phyloP scores from a whole-genome alignment of 257 asterid genomes.

The Fraxinus quadrangulata region DNA sequence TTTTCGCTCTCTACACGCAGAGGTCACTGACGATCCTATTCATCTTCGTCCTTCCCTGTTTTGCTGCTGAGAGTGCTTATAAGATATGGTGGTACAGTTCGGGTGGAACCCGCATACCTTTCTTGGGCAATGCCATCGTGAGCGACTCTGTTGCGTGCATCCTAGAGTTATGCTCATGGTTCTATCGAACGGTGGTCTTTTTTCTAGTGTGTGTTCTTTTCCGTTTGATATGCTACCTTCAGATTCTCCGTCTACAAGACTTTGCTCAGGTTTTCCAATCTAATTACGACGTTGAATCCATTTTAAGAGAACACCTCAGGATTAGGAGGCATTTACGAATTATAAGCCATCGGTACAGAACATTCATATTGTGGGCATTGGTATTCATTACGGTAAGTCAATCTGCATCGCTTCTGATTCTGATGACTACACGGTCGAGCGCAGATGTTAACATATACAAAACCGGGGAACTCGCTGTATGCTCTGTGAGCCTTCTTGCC shows the following conservation, averaged over 20 bases:
- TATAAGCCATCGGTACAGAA: slow-evolving; percentile 84
- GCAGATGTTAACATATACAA: slow-evolving; percentile 58
- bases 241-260: slow-evolving; percentile 84
- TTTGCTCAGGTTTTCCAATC: slow-evolving; percentile 71
- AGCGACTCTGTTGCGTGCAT: slow-evolving; percentile 52
- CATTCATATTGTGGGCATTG: slow-evolving; percentile 67
- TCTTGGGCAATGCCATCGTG: slow-evolving; percentile 41
- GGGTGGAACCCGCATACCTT: slow-evolving; percentile 53
- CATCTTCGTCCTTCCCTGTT: slow-evolving; percentile 58
- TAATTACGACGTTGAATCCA: slow-evolving; percentile 70
- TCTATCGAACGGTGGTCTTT: slow-evolving; percentile 48
- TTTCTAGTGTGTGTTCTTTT: slow-evolving; percentile 58
- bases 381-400: slow-evolving; percentile 75
- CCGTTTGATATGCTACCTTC: slow-evolving; percentile 72
- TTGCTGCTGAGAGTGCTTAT: slow-evolving; percentile 49
- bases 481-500: slow-evolving; percentile 80
- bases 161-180: slow-evolving; percentile 74
- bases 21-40: slow-evolving; percentile 50
- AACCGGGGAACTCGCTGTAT: slow-evolving; percentile 86
- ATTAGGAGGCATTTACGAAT: slow-evolving; percentile 79
- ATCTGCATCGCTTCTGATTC: slow-evolving; percentile 85
- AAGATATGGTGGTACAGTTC: slow-evolving; percentile 66
- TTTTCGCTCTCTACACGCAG: slow-evolving; percentile 28
- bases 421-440: slow-evolving; percentile 65
- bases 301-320: slow-evolving; percentile 76